A percentile compares a stretch with the other conserved stretches of the same genome.
These are phyloP conservation scores for Candida qinlingensis DNA, from an alignment of 805 yeast genomes.

Conservation along the genomic window DNA sequence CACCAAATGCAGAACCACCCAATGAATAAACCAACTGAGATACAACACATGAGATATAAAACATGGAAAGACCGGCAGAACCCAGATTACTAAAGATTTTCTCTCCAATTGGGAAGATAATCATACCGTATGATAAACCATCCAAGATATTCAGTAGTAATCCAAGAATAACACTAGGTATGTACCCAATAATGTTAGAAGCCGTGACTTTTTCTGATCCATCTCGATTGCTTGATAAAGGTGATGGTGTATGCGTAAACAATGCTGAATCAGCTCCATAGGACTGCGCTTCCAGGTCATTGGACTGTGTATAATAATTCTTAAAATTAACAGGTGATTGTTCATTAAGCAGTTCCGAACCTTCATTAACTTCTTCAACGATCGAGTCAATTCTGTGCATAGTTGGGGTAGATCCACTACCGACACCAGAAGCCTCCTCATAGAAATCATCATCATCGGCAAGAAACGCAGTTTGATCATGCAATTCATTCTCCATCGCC, in stretches of 20 bases:
- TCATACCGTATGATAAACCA: constrained; percentile 96
- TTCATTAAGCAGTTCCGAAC: neutral
- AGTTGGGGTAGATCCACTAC: neutral
- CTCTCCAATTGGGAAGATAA: constrained; percentile 87
- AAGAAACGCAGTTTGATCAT: constrained; percentile 51
- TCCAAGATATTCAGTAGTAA: constrained; percentile 81
- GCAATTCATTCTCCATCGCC: constrained; percentile 36
- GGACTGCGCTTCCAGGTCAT: constrained; percentile 9
- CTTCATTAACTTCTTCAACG: constrained; percentile 2
- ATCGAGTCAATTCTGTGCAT: neutral
- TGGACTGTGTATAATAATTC: neutral
- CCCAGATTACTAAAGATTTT: constrained; percentile 73
- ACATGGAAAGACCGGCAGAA: constrained; percentile 89
- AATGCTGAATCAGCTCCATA: neutral
- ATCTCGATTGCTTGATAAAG: neutral
- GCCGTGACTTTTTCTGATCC: constrained; percentile 8
- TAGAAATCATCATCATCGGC: constrained; percentile 53
- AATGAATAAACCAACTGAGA: constrained; percentile 84
- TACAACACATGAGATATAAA: constrained; percentile 85
- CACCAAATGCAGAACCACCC: constrained; percentile 85
- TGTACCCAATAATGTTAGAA: constrained; percentile 19
- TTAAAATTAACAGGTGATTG: neutral
- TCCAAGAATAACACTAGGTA: constrained; percentile 85
- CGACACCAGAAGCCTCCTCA: constrained; percentile 7
- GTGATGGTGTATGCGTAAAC: neutral